Evolutionary conservation across 768 basidiomycete species (phyloP).

Genomic region (Tulasnella sp.): DNA sequence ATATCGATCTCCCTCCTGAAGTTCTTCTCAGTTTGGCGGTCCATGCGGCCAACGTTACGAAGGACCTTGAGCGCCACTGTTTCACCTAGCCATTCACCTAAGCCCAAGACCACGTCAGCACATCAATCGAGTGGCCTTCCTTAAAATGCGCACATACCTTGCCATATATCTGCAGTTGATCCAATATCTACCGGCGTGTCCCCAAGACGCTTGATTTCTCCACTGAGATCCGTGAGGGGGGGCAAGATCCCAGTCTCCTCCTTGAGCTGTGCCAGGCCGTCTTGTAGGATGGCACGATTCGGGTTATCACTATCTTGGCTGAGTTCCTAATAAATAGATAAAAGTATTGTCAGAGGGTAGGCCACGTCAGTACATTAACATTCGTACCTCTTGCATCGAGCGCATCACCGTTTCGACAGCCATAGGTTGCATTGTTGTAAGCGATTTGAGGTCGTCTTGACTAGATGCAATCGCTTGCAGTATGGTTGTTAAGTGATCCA

Average conservation of each 20-base stretch:
- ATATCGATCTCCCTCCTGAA: slow-evolving; percentile 35
- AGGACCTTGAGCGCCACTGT: slow-evolving; percentile 36
- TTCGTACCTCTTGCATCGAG: slow-evolving; percentile 32
- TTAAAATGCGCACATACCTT: slow-evolving; percentile 23
- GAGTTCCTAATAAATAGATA: too few relatives aligned
- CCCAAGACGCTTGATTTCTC: slow-evolving; percentile 30
- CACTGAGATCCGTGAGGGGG: slow-evolving; percentile 35
- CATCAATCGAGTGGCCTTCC: neutral
- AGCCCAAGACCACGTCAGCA: neutral
- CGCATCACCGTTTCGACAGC: slow-evolving; percentile 33
- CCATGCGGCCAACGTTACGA: slow-evolving; percentile 28
- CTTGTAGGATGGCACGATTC: slow-evolving; percentile 28
- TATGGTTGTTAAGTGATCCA: slow-evolving; percentile 19
- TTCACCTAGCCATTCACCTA: slow-evolving; percentile 35
- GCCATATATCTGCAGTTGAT: slow-evolving; percentile 32
- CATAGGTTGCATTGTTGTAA: slow-evolving; percentile 25
- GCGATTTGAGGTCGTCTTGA: slow-evolving; percentile 29
- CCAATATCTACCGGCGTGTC: slow-evolving; percentile 28
- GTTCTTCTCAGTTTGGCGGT: slow-evolving; percentile 29
- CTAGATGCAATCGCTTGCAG: slow-evolving; percentile 29
- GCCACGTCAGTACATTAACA: slow-evolving; percentile 20
- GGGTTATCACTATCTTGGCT: slow-evolving; percentile 22
- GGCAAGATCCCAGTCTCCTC: slow-evolving; percentile 32
- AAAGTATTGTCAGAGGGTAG: too few relatives aligned
- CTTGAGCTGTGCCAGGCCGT: slow-evolving; percentile 33